A percentile compares a stretch with the other conserved stretches of the same genome.
phyloP scores from a whole-genome alignment of 495 filamentous ascomycete genomes.

The Evernia prunastri region DNA sequence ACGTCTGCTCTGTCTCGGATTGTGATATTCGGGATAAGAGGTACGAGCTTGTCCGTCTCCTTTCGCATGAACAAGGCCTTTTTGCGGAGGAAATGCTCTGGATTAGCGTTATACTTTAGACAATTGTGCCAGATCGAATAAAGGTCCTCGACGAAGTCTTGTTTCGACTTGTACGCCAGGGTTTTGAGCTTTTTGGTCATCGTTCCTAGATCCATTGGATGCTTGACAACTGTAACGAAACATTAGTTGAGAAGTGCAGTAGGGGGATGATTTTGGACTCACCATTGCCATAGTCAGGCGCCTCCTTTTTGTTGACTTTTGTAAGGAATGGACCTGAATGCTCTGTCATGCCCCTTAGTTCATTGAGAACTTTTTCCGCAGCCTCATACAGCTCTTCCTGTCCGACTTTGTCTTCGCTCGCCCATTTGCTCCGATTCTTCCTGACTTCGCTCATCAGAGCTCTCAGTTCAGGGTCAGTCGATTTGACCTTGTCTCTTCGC shows the following conservation, averaged over 20 bases:
- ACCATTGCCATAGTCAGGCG: conserved; percentile 89
- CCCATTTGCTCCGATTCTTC: conserved; percentile 98
- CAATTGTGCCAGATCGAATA: conserved; percentile 97
- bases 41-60: conserved; percentile 90
- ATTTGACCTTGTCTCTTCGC: conserved; percentile 76
- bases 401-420: conserved; percentile 90
- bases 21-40: conserved; percentile 86
- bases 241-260: conserved; percentile 3
- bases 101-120: conserved; percentile 87
- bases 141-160: conserved; percentile 87
- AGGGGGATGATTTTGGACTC: conserved; percentile 31
- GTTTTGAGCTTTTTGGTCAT: conserved; percentile 98
- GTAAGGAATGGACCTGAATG: conserved; percentile 91
- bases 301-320: conserved; percentile 91
- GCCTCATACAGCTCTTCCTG: conserved; percentile 98
- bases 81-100: conserved; percentile 78
- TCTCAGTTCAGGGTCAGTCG: conserved; percentile 87
- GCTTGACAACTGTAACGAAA: conserved; percentile 68
- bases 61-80: conserved; percentile 95
- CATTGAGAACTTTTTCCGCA: conserved; percentile 88
- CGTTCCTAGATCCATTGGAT: conserved; percentile 94
- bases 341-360: conserved; percentile 93
- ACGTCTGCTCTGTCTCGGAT: conserved; percentile 89
- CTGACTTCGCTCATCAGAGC: conserved; percentile 92
- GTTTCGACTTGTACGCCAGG: conserved; percentile 82